phyloP scores from a whole-genome alignment of 2,329 filamentous ascomycete species.

The Pezicula neosporulosa region DNA sequence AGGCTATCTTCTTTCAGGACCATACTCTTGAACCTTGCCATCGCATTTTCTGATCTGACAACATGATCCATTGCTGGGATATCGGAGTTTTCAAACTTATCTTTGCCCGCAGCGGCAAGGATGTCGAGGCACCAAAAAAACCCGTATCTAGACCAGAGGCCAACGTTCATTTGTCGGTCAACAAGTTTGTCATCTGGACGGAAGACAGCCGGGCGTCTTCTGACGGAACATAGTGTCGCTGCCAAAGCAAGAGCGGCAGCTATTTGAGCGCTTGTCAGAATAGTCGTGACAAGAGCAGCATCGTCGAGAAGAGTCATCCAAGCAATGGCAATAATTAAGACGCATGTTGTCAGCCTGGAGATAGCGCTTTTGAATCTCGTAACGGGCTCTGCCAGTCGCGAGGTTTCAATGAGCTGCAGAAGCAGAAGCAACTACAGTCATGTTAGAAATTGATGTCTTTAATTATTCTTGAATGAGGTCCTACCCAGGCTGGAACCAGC shows the following conservation, averaged over 20 bases:
- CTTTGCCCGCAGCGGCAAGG: slow-evolving; percentile 50
- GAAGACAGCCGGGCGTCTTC: slow-evolving; percentile 64
- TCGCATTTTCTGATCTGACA: slow-evolving; percentile 45
- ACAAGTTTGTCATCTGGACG: slow-evolving; percentile 50
- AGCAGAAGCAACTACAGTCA: slow-evolving; percentile 41
- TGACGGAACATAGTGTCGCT: slow-evolving; percentile 35
- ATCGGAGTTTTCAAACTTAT: slow-evolving; percentile 58
- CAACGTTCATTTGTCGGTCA: slow-evolving; percentile 58
- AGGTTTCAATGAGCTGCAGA: slow-evolving; percentile 24
- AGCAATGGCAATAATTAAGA: slow-evolving; percentile 11
- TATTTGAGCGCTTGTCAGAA: slow-evolving; percentile 11
- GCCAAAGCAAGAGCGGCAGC: slow-evolving; percentile 5
- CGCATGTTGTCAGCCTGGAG: slow-evolving; percentile 11
- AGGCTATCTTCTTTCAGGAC: slow-evolving; percentile 31
- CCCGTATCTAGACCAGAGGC: slow-evolving; percentile 57
- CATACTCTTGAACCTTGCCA: slow-evolving; percentile 43
- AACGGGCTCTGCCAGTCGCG: slow-evolving; percentile 11
- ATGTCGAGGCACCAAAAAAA: slow-evolving; percentile 60
- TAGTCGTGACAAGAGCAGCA: neutral
- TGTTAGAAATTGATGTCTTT: slow-evolving; percentile 4
- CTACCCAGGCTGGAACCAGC: slow-evolving; percentile 57
- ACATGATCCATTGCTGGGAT: slow-evolving; percentile 56
- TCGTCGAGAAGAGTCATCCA: neutral
- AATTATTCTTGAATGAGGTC: slow-evolving; percentile 23
- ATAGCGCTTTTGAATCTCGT: slow-evolving; percentile 11